Evolutionary conservation across 768 basidiomycete species (phyloP), one percentile per base, ranked within the genome.

Genomic region (Krasilnikovozyma curviuscula): DNA sequence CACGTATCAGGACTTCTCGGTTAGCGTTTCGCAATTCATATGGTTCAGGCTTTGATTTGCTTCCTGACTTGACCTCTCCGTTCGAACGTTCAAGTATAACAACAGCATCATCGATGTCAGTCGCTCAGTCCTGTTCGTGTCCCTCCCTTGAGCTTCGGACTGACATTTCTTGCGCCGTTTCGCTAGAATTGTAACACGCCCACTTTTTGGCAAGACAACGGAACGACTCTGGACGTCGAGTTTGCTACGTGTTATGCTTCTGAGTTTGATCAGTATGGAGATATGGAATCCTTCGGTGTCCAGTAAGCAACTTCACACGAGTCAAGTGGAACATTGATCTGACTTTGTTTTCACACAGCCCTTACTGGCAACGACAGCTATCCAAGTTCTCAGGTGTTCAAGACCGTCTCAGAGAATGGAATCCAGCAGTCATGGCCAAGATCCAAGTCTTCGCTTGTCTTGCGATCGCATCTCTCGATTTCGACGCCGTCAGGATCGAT

Each of bases 281-380:
- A 93, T 66, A 84, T 85, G 76, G 88, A 93, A 64, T 88, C 88
- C 54, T 91, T 91, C 61, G 88, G 88, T 78, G 86, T 93, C 28
- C 82, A 84, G 81, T 38, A 80, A 84, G 67, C 86, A 32, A n/a
- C n/a, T 28, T 10, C 16, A 19, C 18, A 13, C 9, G 12, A 13
- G 21, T 18, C 23, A 5, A 30, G n/a, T n/a, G n/a, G 19, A 16
- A 29, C 24, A 18, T 21, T 35, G 30, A 23, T 37, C 42, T 49
- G 31, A 49, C 34, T 34, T 28, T 18, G 3, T n/a, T 44, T 23
- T 35, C 32, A 1, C 5, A 14, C 52, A 59, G 59, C 59, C 62
- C 63, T 35, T 63, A 63, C 59, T 66, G 65, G 81, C 75, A 91
- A 60, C 86, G 88, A 71, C 82, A 93, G 63, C 69, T 93, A 19